Evolutionary conservation across 768 basidiomycete species (phyloP).

Genomic region (Boletellus sp.): DNA sequence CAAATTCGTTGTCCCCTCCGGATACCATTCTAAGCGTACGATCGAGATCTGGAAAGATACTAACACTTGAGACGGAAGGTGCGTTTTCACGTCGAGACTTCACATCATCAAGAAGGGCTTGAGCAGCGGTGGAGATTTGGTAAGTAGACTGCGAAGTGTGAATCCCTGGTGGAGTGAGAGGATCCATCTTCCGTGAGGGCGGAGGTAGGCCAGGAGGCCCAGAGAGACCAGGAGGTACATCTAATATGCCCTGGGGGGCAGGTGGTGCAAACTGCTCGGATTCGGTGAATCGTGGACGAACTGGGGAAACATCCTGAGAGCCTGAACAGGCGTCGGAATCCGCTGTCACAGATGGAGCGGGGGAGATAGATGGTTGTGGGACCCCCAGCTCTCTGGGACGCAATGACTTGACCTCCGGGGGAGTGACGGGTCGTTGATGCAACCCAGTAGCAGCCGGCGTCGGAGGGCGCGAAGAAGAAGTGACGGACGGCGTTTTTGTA

Average conservation of each 20-base stretch:
- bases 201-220: constrained; percentile 48
- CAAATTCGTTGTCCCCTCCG: constrained; percentile 54
- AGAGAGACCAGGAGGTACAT: constrained; percentile 57
- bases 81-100: constrained; percentile 66
- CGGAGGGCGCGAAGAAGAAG: constrained; percentile 54
- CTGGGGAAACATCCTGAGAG: constrained; percentile 42
- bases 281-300: constrained; percentile 40
- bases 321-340: constrained; percentile 48
- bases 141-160: constrained; percentile 54
- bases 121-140: constrained; percentile 84
- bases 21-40: constrained; percentile 73
- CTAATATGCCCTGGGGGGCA: constrained; percentile 49
- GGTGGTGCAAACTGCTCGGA: constrained; percentile 35
- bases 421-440: constrained; percentile 43
- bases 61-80: constrained; percentile 39
- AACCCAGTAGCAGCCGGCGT: constrained; percentile 43
- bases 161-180: constrained; percentile 41
- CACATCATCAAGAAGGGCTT: constrained; percentile 80
- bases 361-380: constrained; percentile 35
- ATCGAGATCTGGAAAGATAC: constrained; percentile 87
- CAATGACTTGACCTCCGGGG: constrained; percentile 39
- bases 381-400: constrained; percentile 42
- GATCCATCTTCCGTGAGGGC: constrained; percentile 48
- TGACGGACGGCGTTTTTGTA: constrained; percentile 44
- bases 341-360: constrained; percentile 47